These are phyloP conservation scores for Fraxinus baroniana DNA, from an alignment of 305 asterid genomes.

Conservation along the genomic window DNA sequence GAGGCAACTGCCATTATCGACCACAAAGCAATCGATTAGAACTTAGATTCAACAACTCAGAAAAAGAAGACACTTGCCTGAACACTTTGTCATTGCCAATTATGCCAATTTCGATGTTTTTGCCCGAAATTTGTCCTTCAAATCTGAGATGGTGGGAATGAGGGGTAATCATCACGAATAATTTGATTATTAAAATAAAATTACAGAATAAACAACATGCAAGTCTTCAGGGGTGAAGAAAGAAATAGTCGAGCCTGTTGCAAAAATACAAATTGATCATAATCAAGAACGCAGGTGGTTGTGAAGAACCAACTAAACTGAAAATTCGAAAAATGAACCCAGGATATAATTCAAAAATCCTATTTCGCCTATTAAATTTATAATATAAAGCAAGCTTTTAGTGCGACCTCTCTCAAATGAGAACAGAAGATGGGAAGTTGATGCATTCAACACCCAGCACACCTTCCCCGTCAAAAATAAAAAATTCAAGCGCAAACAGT, in stretches of 20 bases:
- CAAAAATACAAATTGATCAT: not conserved
- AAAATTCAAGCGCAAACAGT: not conserved
- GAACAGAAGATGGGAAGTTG: not conserved
- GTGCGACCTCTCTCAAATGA: not conserved
- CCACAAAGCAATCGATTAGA: not conserved
- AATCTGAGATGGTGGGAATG: conserved; percentile 47
- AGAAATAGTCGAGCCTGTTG: not conserved
- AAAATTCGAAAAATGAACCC: not conserved
- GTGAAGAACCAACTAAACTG: not conserved
- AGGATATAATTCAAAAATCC: not conserved
- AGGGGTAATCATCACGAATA: not conserved
- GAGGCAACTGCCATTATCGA: conserved; percentile 3
- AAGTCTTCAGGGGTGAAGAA: not conserved
- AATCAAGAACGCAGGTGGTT: not conserved
- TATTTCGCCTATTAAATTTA: not conserved
- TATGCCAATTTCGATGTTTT: conserved; percentile 91
- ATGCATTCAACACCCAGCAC: not conserved
- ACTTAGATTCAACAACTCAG: not conserved
- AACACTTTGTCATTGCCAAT: conserved; percentile 75
- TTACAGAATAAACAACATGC: not conserved
- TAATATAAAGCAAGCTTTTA: not conserved
- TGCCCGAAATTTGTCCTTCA: conserved; percentile 91
- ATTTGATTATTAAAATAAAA: not conserved
- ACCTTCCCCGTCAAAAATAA: not conserved
- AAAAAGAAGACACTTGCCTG: conserved; percentile 39